Conservation (phyloP, 768 basidiomycete species). For the Psilocybe tampanensis region DNA sequence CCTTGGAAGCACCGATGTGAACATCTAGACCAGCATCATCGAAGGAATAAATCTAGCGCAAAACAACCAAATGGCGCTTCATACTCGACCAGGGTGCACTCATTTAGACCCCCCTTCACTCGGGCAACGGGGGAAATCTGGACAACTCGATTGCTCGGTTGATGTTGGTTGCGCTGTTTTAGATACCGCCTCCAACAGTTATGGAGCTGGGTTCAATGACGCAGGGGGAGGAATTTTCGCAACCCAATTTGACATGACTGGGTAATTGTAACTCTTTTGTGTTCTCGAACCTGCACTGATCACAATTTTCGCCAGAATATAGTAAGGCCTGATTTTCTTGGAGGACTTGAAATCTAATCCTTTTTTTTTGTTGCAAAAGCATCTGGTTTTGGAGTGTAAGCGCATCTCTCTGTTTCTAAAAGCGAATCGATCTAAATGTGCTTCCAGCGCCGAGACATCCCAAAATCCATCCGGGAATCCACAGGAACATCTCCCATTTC, state of each 20-base stretch:
- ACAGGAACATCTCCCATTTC: constrained; percentile 33
- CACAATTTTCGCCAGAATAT: constrained; percentile 10
- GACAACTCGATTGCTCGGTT: constrained; percentile 31
- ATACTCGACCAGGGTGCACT: constrained; percentile 43
- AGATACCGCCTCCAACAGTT: constrained; percentile 46
- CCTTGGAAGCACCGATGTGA: not conserved
- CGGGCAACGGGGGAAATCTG: constrained; percentile 32
- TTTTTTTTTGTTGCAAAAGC: constrained; percentile 19
- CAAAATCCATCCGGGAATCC: constrained; percentile 32
- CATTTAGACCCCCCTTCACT: constrained; percentile 26
- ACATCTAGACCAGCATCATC: constrained; percentile 38
- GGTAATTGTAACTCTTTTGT: constrained; percentile 22
- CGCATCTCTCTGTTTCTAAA: not conserved
- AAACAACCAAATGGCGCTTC: constrained; percentile 60
- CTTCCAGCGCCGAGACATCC: constrained; percentile 38
- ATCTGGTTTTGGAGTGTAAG: constrained; percentile 53
- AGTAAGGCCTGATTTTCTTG: constrained; percentile 11
- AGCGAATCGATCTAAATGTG: constrained; percentile 18
- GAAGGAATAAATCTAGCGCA: constrained; percentile 58
- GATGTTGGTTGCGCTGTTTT: constrained; percentile 45
- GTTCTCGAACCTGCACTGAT: not conserved
- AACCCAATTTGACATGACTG: constrained; percentile 64
- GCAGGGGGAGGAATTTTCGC: constrained; percentile 63
- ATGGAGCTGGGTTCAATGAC: constrained; percentile 47
- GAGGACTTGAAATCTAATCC: not conserved